Evolutionary conservation across 345 rosid genomes (phyloP), one percentile per base, ranked within the genome.

Genomic region (Corchorus olitorius): DNA sequence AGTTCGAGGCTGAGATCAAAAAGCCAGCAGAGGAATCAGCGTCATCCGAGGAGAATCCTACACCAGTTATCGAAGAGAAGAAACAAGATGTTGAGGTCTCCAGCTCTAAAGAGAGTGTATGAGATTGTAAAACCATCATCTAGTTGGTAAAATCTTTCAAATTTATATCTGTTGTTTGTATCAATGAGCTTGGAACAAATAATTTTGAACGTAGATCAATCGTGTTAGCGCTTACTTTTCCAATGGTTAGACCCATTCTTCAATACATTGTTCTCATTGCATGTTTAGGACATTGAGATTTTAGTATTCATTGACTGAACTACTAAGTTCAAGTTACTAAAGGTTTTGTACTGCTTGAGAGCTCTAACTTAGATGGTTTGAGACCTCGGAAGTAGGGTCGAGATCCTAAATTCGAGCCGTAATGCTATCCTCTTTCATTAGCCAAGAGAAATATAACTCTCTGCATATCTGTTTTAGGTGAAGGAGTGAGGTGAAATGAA

Each of bases 1-100:
- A 95, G 79, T 93, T 95, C 0, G 99, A 95, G 84, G 82, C 93
- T 8, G 99, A 95, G 89, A 92, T 95, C n/a, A 95, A 92, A 75
- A 93, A 88, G 71, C 94, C 94, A 0, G 93, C 93, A 0, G 93
- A 90, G 54, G 33, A 1, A 22, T 4, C 87, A 1, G 91, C 84
- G 7, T 59, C 81, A 20, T 77, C 93, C 5, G 76, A 33, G 45
- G 85, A 84, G 79, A 82, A 74, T 49, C 84, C 92, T 0, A 77
- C 80, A 62, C 79, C 85, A 74, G 81, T 81, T 74, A 81, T 80
- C 34, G 87, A 85, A 67, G 89, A 83, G 75, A 80, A 79, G 78
- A 84, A 87, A 73, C 87, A 87, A 46, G 90, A 80, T 48, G 77
- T 58, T 7, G 79, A 86, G 68, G 87, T 82, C 52, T 65, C 94